Evolutionary conservation across 1,139 yeast species (phyloP).

Genomic region (Candida albicans): DNA sequence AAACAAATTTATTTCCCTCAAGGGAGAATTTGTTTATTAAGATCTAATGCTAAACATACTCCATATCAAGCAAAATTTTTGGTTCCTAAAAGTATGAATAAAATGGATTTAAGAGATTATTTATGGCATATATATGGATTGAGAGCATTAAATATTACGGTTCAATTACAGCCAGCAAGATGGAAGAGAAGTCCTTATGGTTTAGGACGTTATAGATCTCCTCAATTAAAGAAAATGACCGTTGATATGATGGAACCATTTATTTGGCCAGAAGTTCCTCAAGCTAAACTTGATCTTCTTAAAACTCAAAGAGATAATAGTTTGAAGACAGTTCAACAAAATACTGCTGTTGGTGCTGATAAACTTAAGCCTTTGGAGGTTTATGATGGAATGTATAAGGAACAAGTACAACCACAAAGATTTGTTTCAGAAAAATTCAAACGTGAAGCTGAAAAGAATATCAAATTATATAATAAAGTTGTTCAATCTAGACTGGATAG

Average conservation of each 20-base stretch:
- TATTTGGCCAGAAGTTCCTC: constrained; percentile 79
- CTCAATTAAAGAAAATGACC: constrained; percentile 92
- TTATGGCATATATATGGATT: constrained; percentile 84
- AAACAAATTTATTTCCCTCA: constrained; percentile 76
- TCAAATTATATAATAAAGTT: constrained; percentile 26
- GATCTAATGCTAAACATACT: constrained; percentile 92
- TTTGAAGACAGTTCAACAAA: constrained; percentile 16
- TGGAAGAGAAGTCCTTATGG: constrained; percentile 62
- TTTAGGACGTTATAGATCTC: constrained; percentile 70
- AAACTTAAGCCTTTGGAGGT: constrained; percentile 64
- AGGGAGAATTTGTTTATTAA: constrained; percentile 72
- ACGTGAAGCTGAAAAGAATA: constrained; percentile 41
- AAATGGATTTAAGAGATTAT: constrained; percentile 87
- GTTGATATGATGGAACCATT: constrained; percentile 92
- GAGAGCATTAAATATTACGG: constrained; percentile 83
- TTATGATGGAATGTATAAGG: constrained; percentile 76
- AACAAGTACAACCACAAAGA: constrained; percentile 67
- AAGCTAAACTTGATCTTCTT: constrained; percentile 24
- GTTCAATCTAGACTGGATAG: constrained; percentile 30
- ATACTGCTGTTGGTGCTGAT: constrained; percentile 60
- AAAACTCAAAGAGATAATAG: constrained; percentile 26
- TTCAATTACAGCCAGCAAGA: constrained; percentile 76
- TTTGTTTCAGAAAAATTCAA: constrained; percentile 59
- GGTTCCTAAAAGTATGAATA: constrained; percentile 89
- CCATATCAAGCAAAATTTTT: constrained; percentile 94